phyloP scores from a whole-genome alignment of 495 filamentous ascomycete genomes.

The Talaromyces wortmannii region DNA sequence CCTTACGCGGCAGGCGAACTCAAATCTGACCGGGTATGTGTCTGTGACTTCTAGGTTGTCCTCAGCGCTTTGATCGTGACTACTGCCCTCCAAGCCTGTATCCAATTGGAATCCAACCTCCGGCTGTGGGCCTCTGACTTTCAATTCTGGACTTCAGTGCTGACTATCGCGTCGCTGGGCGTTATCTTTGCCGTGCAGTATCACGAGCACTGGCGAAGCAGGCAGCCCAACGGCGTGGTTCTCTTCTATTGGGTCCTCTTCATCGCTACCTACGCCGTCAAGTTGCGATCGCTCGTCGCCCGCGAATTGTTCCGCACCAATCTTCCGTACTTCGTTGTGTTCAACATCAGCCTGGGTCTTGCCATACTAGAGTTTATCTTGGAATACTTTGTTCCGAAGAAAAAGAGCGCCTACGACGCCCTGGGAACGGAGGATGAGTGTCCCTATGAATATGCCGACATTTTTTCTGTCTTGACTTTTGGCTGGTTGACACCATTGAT shows the following conservation, averaged over 20 bases:
- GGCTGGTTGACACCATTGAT: constrained; percentile 99
- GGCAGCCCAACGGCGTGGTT: constrained; percentile 87
- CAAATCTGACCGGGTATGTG: background rate
- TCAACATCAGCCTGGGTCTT: constrained; percentile 68
- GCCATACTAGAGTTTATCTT: constrained; percentile 69
- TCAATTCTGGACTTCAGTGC: constrained; percentile 79
- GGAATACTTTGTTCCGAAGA: constrained; percentile 91
- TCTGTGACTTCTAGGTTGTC: constrained; percentile 46
- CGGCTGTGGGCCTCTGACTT: constrained; percentile 75
- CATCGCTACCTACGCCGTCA: constrained; percentile 71
- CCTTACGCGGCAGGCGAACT: background rate
- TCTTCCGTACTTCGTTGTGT: constrained; percentile 70
- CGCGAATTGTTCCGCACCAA: constrained; percentile 60
- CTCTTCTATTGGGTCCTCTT: constrained; percentile 96
- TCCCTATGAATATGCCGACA: constrained; percentile 86
- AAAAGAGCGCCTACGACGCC: constrained; percentile 72
- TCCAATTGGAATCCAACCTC: constrained; percentile 69
- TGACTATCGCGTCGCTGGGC: constrained; percentile 68
- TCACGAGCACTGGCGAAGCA: constrained; percentile 80
- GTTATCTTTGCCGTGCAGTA: constrained; percentile 86
- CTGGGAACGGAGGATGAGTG: constrained; percentile 89
- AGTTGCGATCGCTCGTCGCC: constrained; percentile 80
- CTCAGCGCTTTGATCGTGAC: constrained; percentile 62
- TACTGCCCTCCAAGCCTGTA: constrained; percentile 61
- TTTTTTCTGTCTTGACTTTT: constrained; percentile 93